These are phyloP conservation scores for Lepiota subincarnata DNA, from an alignment of 768 basidiomycete species.

Conservation along the genomic window DNA sequence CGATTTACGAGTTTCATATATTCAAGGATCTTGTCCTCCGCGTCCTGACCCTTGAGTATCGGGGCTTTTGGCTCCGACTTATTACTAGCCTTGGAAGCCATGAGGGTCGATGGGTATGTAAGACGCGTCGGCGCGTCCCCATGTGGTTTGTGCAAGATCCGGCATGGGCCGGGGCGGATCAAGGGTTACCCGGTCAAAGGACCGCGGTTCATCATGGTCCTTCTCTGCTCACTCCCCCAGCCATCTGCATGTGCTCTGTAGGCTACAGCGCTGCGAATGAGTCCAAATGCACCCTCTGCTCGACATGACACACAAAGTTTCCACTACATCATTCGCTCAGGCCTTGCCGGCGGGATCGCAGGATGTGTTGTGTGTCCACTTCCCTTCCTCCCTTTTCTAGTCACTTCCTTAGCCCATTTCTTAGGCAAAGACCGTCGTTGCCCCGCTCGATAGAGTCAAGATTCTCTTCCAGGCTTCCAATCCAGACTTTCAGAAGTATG, in stretches of 20 bases:
- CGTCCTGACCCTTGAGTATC: constrained; percentile 74
- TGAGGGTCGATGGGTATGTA: constrained; percentile 20
- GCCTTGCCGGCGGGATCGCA: constrained; percentile 89
- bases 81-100: constrained; percentile 40
- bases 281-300: constrained; percentile 48
- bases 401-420: constrained; percentile 13
- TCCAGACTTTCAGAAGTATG: constrained; percentile 90
- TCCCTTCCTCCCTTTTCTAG: not conserved
- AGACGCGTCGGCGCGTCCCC: not conserved
- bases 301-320: constrained; percentile 51
- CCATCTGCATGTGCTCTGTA: constrained; percentile 30
- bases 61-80: constrained; percentile 52
- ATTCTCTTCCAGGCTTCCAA: constrained; percentile 98
- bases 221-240: not conserved
- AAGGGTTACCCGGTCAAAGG: constrained; percentile 1
- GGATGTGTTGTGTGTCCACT: constrained; percentile 78
- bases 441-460: constrained; percentile 96
- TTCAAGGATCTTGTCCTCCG: constrained; percentile 71
- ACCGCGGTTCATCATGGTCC: constrained; percentile 6
- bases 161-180: constrained; percentile 11
- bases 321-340: constrained; percentile 70
- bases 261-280: constrained; percentile 44
- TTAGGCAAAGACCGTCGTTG: constrained; percentile 92
- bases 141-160: constrained; percentile 9
- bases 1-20: constrained; percentile 67